Evolutionary conservation across 495 filamentous ascomycete species (phyloP).

Genomic region (Aspergillus heteromorphus): DNA sequence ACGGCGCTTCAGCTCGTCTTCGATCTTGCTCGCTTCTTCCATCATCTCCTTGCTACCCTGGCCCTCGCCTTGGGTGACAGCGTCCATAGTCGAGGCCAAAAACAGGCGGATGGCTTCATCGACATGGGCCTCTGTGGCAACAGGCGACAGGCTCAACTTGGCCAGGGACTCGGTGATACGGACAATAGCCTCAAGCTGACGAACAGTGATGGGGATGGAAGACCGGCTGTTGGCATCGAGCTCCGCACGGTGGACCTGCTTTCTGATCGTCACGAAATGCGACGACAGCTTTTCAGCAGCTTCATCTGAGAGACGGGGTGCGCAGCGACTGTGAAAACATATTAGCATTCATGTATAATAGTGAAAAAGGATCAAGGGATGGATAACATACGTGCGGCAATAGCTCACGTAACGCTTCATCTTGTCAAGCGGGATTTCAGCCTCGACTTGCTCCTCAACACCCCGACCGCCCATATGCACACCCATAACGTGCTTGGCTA

Average conservation of each 20-base stretch:
- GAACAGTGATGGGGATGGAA: conserved; percentile 94
- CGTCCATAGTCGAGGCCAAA: conserved; percentile 96
- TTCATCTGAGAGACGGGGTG: conserved; percentile 84
- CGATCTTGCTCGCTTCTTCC: conserved; percentile 81
- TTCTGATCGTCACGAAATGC: conserved; percentile 94
- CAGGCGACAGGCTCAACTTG: conserved; percentile 77
- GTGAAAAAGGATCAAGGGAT: background rate
- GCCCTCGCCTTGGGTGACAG: conserved; percentile 80
- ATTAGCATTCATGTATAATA: conserved; percentile 27
- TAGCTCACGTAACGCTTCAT: conserved; percentile 99
- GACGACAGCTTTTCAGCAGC: conserved; percentile 95
- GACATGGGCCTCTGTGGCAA: conserved; percentile 87
- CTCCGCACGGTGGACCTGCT: conserved; percentile 89
- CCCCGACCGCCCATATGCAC: conserved; percentile 92
- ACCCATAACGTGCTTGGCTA: conserved; percentile 95
- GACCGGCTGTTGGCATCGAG: conserved; percentile 80
- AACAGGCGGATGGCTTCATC: conserved; percentile 98
- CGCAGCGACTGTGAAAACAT: conserved; percentile 61
- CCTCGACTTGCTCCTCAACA: conserved; percentile 73
- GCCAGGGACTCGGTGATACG: conserved; percentile 95
- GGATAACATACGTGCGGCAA: conserved; percentile 73
- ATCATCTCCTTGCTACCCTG: conserved; percentile 81
- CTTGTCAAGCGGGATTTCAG: conserved; percentile 87
- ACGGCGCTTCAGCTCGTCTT: conserved; percentile 82
- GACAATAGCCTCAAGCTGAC: conserved; percentile 93